Conservation (phyloP, 2,329 filamentous ascomycete species). For the Neonectria sp. region DNA sequence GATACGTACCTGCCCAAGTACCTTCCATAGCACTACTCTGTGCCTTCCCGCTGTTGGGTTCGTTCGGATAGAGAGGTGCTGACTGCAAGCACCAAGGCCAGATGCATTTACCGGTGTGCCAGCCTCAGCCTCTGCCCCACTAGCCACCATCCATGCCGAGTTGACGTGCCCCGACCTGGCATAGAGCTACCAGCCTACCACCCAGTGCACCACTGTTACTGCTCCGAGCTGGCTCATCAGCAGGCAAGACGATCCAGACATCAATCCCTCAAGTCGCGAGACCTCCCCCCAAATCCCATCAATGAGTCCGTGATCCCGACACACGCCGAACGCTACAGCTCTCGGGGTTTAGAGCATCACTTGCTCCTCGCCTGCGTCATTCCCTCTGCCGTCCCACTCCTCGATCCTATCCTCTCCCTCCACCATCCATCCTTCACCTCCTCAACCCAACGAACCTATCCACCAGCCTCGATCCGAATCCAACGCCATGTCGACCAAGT, state of each 20-base stretch:
- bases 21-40: background rate
- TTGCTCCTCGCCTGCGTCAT: constrained; percentile 11
- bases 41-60: background rate
- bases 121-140: constrained; percentile 29
- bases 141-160: constrained; percentile 32
- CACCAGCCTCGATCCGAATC: constrained; percentile 16
- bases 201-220: constrained; percentile 28
- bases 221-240: constrained; percentile 35
- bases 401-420: constrained; percentile 23
- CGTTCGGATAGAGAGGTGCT: background rate
- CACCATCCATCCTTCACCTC: constrained; percentile 16
- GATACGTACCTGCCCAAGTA: background rate
- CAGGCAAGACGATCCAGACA: constrained; percentile 17
- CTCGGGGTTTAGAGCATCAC: constrained; percentile 22
- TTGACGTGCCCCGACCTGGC: constrained; percentile 25
- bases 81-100: background rate
- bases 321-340: constrained; percentile 25
- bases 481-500: constrained; percentile 71
- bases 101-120: constrained; percentile 14
- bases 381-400: constrained; percentile 11
- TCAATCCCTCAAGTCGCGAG: constrained; percentile 12
- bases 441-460: background rate
- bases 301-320: constrained; percentile 27
- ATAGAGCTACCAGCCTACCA: constrained; percentile 29
- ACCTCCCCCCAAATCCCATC: constrained; percentile 11